Conservation (phyloP, 2,329 filamentous ascomycete genomes). For the Colletotrichum liaoningense region DNA sequence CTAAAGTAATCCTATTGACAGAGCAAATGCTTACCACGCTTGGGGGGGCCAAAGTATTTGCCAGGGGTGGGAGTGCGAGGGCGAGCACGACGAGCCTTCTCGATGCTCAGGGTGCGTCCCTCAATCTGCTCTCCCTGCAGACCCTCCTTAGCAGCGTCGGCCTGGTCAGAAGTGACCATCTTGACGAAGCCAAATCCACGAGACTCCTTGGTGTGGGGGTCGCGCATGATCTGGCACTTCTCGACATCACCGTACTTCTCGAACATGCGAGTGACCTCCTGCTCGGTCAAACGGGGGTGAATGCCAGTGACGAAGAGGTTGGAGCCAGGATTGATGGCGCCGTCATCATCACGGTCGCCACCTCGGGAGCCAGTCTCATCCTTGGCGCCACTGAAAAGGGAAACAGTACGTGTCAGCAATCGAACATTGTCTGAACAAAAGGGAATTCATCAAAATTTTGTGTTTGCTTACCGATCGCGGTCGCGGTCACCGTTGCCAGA, state of each 20-base stretch:
- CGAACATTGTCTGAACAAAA: not conserved
- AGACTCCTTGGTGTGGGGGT: constrained; percentile 98
- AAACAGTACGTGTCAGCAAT: constrained; percentile 26
- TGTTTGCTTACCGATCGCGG: constrained; percentile 58
- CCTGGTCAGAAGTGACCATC: constrained; percentile 95
- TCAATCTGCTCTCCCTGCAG: constrained; percentile 96
- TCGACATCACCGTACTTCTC: constrained; percentile 99
- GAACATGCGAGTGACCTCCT: constrained; percentile 93
- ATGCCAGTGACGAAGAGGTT: constrained; percentile 99
- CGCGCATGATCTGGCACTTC: constrained; percentile 99
- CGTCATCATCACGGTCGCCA: constrained; percentile 72
- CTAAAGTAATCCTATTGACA: not conserved
- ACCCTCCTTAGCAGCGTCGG: constrained; percentile 95
- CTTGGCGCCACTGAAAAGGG: constrained; percentile 56
- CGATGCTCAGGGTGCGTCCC: constrained; percentile 95
- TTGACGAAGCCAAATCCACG: constrained; percentile 99
- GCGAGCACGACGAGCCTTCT: constrained; percentile 95
- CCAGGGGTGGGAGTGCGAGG: constrained; percentile 96
- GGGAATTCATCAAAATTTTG: not conserved
- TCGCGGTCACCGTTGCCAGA: constrained; percentile 65
- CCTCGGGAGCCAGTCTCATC: constrained; percentile 62
- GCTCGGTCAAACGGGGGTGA: constrained; percentile 89
- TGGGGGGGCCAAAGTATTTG: constrained; percentile 99
- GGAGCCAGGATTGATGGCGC: constrained; percentile 90
- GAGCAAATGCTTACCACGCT: constrained; percentile 79